These are phyloP conservation scores for Diaporthe sp. DNA, from an alignment of 2,329 filamentous ascomycete species.

Conservation along the genomic window DNA sequence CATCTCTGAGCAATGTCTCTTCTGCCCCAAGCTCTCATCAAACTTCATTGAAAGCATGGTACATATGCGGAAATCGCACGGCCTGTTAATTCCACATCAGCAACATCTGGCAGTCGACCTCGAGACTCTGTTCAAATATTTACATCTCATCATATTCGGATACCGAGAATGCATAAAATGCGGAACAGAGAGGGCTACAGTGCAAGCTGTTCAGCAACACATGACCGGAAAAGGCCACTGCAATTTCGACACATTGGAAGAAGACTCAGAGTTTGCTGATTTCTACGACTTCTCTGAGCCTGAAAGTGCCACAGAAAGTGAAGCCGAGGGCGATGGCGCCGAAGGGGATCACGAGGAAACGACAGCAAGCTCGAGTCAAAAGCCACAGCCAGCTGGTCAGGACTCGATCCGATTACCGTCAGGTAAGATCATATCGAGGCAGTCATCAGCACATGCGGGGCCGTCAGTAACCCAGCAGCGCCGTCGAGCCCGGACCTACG, in stretches of 20 bases:
- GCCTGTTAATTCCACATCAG: slow-evolving; percentile 57
- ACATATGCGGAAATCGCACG: slow-evolving; percentile 64
- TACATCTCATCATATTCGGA: slow-evolving; percentile 60
- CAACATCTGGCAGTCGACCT: slow-evolving; percentile 57
- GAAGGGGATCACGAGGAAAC: not conserved
- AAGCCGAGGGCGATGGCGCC: not conserved
- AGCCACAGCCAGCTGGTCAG: slow-evolving; percentile 42
- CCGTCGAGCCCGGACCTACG: not conserved
- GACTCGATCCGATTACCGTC: slow-evolving; percentile 51
- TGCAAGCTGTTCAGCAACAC: slow-evolving; percentile 62
- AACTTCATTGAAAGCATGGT: slow-evolving; percentile 52
- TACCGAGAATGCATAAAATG: slow-evolving; percentile 66
- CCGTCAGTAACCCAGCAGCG: not conserved
- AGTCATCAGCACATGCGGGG: not conserved
- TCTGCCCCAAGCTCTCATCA: slow-evolving; percentile 51
- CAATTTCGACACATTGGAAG: slow-evolving; percentile 51
- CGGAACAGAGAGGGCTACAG: slow-evolving; percentile 55
- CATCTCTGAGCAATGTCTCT: slow-evolving; percentile 53
- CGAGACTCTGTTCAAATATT: slow-evolving; percentile 60
- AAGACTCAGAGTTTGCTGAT: slow-evolving; percentile 54
- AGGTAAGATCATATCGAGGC: slow-evolving; percentile 50
- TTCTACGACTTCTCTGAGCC: slow-evolving; percentile 53
- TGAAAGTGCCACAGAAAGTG: slow-evolving; percentile 29
- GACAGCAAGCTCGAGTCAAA: not conserved
- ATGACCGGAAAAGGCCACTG: slow-evolving; percentile 63